These are phyloP conservation scores for Rhodosporidiobolus sp. DNA, from an alignment of 768 basidiomycete genomes.

Conservation along the genomic window DNA sequence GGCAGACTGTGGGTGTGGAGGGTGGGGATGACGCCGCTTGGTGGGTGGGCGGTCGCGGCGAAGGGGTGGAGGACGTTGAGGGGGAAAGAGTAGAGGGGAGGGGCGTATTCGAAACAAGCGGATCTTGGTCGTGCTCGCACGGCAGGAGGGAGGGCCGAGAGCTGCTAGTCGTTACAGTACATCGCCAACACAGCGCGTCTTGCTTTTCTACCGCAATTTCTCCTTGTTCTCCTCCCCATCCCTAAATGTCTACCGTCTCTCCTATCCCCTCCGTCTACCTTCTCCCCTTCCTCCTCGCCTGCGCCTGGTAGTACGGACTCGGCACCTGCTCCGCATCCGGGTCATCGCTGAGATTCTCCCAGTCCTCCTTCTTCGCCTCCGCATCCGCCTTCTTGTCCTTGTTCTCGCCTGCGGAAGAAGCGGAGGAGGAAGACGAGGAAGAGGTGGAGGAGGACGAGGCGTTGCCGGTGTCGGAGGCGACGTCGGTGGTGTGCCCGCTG, in stretches of 20 bases:
- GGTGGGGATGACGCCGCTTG: slow-evolving; percentile 30
- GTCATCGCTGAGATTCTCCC: background rate
- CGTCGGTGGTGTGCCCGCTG: background rate
- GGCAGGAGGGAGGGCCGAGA: too few relatives aligned
- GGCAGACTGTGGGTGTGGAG: slow-evolving; percentile 39
- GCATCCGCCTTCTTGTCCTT: background rate
- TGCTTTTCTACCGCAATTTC: too few relatives aligned
- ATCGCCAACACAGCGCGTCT: too few relatives aligned
- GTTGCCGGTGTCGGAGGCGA: slow-evolving; percentile 15
- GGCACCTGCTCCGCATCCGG: background rate
- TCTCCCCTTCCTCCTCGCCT: too few relatives aligned
- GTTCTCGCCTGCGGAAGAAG: background rate
- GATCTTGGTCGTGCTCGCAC: too few relatives aligned
- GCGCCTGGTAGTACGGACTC: background rate
- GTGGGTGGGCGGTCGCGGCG: slow-evolving; percentile 30
- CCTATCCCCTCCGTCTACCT: too few relatives aligned
- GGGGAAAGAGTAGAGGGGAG: slow-evolving; percentile 31
- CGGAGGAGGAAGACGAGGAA: background rate
- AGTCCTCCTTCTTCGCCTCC: background rate
- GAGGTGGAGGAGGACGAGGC: background rate
- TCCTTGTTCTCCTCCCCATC: too few relatives aligned
- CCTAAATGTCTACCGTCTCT: too few relatives aligned
- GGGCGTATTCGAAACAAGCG: too few relatives aligned
- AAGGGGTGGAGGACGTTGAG: slow-evolving; percentile 27
- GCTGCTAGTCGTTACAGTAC: too few relatives aligned